These are phyloP conservation scores for Theileria equi DNA, from an alignment of 169 alveolate genomes.

Conservation along the genomic window DNA sequence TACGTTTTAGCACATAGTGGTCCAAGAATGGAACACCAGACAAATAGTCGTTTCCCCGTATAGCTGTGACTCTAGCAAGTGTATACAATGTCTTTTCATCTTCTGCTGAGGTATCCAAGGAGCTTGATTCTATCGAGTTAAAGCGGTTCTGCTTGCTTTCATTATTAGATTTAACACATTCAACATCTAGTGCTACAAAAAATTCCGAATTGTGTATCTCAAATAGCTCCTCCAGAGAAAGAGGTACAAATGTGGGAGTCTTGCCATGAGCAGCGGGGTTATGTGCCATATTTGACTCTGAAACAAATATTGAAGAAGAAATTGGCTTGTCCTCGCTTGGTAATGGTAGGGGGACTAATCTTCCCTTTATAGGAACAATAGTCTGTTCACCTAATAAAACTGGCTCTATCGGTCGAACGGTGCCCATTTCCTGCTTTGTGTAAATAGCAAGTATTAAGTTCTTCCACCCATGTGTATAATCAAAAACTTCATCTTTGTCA, in stretches of 20 bases:
- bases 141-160: neutral
- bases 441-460: conserved; percentile 41
- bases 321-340: conserved; percentile 46
- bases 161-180: conserved; percentile 48
- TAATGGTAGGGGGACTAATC: conserved; percentile 60
- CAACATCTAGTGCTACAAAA: conserved; percentile 60
- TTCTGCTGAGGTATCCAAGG: conserved; percentile 3
- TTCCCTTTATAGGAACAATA: conserved; percentile 40
- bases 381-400: conserved; percentile 7
- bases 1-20: conserved; percentile 72
- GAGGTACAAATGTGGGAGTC: conserved; percentile 42
- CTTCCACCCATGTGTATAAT: conserved; percentile 49
- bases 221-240: conserved; percentile 40
- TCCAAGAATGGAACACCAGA: conserved; percentile 75
- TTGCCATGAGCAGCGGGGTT: conserved; percentile 59
- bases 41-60: conserved; percentile 62
- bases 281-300: conserved; percentile 63
- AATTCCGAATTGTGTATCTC: conserved; percentile 24
- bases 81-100: conserved; percentile 26
- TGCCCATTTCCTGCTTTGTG: neutral
- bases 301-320: conserved; percentile 46
- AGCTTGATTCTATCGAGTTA: neutral
- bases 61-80: conserved; percentile 70
- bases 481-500: conserved; percentile 16
- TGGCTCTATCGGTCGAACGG: neutral